These are phyloP conservation scores for Pseudodiploospora longispora DNA, from an alignment of 2,329 filamentous ascomycete genomes.

Conservation along the genomic window DNA sequence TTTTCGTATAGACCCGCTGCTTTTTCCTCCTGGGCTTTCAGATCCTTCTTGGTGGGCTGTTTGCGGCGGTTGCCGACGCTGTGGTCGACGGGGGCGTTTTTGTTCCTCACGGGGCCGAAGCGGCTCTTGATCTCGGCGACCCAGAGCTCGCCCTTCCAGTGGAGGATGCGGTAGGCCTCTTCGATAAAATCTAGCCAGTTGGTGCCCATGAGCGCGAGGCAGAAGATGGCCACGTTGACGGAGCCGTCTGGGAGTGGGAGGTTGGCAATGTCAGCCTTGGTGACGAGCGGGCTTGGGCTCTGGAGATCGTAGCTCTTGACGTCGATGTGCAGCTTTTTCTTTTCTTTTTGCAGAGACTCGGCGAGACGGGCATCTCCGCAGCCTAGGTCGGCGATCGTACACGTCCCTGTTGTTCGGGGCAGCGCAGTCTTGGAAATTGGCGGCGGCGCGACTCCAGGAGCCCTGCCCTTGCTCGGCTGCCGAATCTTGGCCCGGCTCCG, in stretches of 20 bases:
- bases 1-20: conserved; percentile 42
- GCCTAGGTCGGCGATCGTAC: conserved; percentile 82
- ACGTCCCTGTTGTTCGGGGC: conserved; percentile 62
- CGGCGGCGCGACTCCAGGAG: conserved; percentile 18
- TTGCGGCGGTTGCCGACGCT: conserved; percentile 56
- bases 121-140: conserved; percentile 93
- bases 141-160: conserved; percentile 95
- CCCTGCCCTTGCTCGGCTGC: conserved; percentile 19
- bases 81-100: conserved; percentile 47
- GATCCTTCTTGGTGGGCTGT: conserved; percentile 35
- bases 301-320: conserved; percentile 85
- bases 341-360: conserved; percentile 54
- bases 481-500: conserved; percentile 54
- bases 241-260: conserved; percentile 67
- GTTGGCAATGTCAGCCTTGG: conserved; percentile 78
- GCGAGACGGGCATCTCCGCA: conserved; percentile 87
- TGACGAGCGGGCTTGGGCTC: conserved; percentile 67
- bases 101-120: conserved; percentile 45
- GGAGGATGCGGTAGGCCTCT: conserved; percentile 84
- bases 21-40: conserved; percentile 36
- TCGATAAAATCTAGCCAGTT: conserved; percentile 97
- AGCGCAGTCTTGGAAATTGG: conserved; percentile 40
- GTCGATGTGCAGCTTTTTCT: conserved; percentile 60
- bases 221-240: conserved; percentile 87
- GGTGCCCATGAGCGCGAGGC: conserved; percentile 94